phyloP scores from a whole-genome alignment of 2,329 filamentous ascomycete genomes.

The Colletotrichum sp. region DNA sequence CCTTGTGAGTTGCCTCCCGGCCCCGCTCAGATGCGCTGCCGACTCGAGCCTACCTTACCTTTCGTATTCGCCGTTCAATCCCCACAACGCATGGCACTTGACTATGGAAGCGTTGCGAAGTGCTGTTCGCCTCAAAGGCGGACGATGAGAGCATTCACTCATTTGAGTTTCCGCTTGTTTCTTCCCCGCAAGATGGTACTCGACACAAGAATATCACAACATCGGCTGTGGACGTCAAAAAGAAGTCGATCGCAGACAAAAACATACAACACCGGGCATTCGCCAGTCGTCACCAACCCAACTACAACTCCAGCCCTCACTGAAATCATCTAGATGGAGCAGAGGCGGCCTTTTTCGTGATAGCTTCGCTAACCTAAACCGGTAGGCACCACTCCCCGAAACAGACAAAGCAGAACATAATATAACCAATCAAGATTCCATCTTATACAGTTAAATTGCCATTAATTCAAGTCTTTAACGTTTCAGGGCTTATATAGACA shows the following conservation, averaged over 20 bases:
- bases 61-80: not conserved
- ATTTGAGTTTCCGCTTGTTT: not conserved
- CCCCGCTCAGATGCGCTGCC: not conserved
- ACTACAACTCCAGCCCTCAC: not conserved
- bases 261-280: not conserved
- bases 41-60: not conserved
- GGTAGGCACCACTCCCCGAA: not conserved
- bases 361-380: not conserved
- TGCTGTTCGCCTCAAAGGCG: not conserved
- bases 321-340: not conserved
- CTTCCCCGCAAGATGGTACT: not conserved
- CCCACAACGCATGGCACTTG: not conserved
- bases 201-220: not conserved
- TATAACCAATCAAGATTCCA: too few relatives aligned
- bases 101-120: not conserved
- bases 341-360: not conserved
- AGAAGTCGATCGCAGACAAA: not conserved
- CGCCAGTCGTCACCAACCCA: not conserved
- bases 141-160: not conserved
- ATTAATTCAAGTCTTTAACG: too few relatives aligned
- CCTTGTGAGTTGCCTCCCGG: not conserved
- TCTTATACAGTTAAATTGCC: too few relatives aligned
- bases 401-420: not conserved
- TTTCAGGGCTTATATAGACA: too few relatives aligned
- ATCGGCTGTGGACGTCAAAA: not conserved